Evolutionary conservation across 441 rosid genomes (phyloP), one percentile per base, ranked within the genome.

Genomic region (Breynia disticha): DNA sequence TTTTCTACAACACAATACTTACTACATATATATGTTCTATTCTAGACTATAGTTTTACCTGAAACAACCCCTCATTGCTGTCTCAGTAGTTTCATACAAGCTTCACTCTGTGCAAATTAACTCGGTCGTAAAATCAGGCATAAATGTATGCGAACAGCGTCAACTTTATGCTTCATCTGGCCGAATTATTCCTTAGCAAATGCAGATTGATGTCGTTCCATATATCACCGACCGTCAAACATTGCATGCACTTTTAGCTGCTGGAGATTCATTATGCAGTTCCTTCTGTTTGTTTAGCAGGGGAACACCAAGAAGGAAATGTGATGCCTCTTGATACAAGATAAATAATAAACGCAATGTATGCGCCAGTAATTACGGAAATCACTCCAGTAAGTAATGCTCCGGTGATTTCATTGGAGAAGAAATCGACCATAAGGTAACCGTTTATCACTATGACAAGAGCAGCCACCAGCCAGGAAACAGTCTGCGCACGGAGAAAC

Each of bases 381-480:
- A 83, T 65, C 0, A 44, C 56, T 10, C 61, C 56, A 0, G 85
- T 57, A 12, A 80, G 53, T 22, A 55, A 18, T 50, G 75, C 42
- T 19, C 79, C 79, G 15, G 24, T 64, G 22, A 73, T 90, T 66
- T 85, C 96, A 7, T 55, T 58, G 43, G 78, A 68, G 77, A 87
- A 87, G 70, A 87, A 87, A 35, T 90, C 90, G 43, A 83, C 32
- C 68, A 90, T 60, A 44, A 90, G 86, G 63, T 90, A 90, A n/a
- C 86, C 95, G 43, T 90, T 90, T 66, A 90, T 90, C 24, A 87
- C 72, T 0, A 90, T 85, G 76, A 90, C 95, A 42, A 87, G 69
- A 3, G 50, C 80, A 24, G 95, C 93, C 53, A 87, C 98, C 0
- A 82, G 66, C 98, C 98, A 90, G 0, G 98, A 65, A 52, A 77